Evolutionary conservation across 371 early-diverging fungal genomes (phyloP).

Genomic region (Gilbertella persicaria): DNA sequence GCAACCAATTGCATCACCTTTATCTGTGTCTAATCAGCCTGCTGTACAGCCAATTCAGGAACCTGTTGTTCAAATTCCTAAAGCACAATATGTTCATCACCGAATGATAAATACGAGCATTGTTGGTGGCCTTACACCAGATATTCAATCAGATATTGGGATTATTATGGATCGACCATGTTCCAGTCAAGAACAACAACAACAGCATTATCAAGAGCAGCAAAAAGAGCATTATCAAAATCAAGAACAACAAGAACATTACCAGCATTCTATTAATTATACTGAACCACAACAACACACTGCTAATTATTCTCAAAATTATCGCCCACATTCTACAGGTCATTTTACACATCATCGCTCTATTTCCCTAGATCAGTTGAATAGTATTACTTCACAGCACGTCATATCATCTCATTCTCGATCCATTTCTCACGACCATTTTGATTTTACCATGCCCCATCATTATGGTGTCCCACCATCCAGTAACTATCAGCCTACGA

Average conservation of each 20-base stretch:
- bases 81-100: constrained; percentile 25
- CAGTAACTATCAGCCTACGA: no score
- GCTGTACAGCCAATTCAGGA: no score
- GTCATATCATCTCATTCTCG: constrained; percentile 4
- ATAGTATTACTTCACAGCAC: neutral
- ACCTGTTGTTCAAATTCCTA: constrained; percentile 13
- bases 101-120: constrained; percentile 37
- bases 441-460: neutral
- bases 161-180: neutral
- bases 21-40: no score
- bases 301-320: neutral
- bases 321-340: neutral
- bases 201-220: neutral
- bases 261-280: no score
- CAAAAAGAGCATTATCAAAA: neutral
- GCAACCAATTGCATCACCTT: neutral
- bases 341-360: constrained; percentile 11
- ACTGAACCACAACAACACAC: neutral
- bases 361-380: constrained; percentile 5
- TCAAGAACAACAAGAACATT: neutral
- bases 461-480: no score
- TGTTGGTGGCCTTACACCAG: constrained; percentile 35
- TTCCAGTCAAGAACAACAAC: neutral
- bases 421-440: constrained; percentile 7
- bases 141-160: constrained; percentile 22